Percentiles rank a stretch among this genome's conserved stretches.
Conservation (phyloP, 2,329 filamentous ascomycete species). For the Simplicillium sp. region DNA sequence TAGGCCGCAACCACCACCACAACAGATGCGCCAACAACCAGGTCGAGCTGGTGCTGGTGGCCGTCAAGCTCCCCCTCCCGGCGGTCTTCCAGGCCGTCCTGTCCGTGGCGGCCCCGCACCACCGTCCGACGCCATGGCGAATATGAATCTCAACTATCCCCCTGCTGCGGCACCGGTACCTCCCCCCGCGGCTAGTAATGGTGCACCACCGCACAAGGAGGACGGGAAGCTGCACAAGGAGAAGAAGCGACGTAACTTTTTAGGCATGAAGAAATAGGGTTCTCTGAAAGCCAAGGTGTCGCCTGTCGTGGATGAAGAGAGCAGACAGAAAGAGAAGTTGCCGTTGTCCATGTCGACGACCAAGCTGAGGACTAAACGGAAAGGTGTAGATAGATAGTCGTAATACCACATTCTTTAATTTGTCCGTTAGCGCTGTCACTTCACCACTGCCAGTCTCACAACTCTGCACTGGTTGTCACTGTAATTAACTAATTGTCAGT, state of each 20-base stretch:
- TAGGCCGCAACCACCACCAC: conserved; percentile 45
- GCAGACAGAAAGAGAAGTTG: not conserved
- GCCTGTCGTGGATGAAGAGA: not conserved
- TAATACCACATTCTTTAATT: too few relatives aligned
- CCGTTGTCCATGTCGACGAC: not conserved
- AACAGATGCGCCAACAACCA: conserved; percentile 14
- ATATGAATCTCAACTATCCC: conserved; percentile 36
- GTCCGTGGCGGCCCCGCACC: conserved; percentile 12
- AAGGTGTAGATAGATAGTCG: too few relatives aligned
- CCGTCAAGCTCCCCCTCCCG: conserved; percentile 12
- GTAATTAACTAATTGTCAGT: too few relatives aligned
- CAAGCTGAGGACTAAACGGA: too few relatives aligned
- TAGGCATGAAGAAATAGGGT: conserved; percentile 49
- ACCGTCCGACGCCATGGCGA: conserved; percentile 40
- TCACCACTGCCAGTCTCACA: too few relatives aligned
- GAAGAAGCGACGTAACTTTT: conserved; percentile 52
- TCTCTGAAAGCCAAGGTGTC: conserved; percentile 10
- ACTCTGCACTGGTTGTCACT: too few relatives aligned
- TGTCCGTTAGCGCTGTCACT: too few relatives aligned
- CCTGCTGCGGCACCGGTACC: conserved; percentile 4
- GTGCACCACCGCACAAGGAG: conserved; percentile 15
- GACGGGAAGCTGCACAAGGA: conserved; percentile 41
- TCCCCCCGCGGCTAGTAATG: conserved; percentile 16
- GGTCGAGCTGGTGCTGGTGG: conserved; percentile 11
- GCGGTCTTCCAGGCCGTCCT: conserved; percentile 25